Evolutionary conservation across 116 monocot genomes (phyloP).

Genomic region (Posidonia oceanica): DNA sequence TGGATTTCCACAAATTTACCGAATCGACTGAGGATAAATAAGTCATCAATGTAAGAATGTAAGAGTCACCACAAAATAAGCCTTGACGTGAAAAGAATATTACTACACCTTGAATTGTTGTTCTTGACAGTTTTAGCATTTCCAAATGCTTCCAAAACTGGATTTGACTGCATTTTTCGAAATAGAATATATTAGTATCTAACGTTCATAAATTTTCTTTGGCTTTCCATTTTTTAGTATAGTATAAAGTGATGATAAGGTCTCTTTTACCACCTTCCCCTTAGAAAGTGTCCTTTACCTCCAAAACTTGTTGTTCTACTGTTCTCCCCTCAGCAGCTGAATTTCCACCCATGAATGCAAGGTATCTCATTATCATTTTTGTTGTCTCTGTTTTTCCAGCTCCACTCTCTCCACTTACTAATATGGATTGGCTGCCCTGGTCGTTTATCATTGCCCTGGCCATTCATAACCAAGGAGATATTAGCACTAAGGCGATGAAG

Average conservation of each 20-base stretch:
- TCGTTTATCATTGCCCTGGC: conserved; percentile 86
- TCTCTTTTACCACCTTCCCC: not conserved
- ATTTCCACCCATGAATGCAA: conserved; percentile 95
- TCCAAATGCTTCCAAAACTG: conserved; percentile 97
- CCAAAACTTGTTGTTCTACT: conserved; percentile 93
- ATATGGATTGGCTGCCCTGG: conserved; percentile 79
- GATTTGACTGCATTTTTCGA: conserved; percentile 68
- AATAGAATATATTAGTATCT: not conserved
- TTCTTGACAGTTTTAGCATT: conserved; percentile 97
- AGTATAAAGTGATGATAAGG: no score
- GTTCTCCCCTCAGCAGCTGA: conserved; percentile 86
- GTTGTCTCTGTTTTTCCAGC: conserved; percentile 99
- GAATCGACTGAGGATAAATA: conserved; percentile 54
- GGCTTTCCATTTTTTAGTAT: not conserved
- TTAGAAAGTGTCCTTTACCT: conserved; percentile 33
- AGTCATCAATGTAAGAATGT: not conserved
- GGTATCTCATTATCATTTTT: conserved; percentile 97
- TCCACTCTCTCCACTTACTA: conserved; percentile 97
- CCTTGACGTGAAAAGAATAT: not conserved
- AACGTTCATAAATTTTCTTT: no score
- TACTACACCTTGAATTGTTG: conserved; percentile 84
- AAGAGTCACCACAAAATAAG: not conserved
- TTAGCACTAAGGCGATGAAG: not conserved
- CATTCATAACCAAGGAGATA: not conserved
- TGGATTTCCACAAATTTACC: conserved; percentile 99